Percentiles rank a stretch among this genome's conserved stretches.
Evolutionary conservation across 805 yeast species (phyloP).

Genomic region (Saccharomycopsis fibuligera): DNA sequence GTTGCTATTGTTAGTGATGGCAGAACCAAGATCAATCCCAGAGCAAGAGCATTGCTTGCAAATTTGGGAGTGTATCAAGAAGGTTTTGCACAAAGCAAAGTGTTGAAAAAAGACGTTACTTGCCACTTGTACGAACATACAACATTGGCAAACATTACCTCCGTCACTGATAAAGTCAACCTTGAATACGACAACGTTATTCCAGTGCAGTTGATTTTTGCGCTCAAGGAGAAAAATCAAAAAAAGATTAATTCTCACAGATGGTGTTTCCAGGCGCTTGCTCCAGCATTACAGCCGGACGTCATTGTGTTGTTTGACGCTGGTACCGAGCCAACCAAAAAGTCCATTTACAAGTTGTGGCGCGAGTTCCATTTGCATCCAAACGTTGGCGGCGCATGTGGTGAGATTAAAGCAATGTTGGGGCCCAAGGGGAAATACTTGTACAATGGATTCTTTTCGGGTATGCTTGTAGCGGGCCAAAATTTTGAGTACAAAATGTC

Average conservation of each 20-base stretch:
- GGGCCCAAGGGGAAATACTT: conserved; percentile 41
- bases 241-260: conserved; percentile 63
- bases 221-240: conserved; percentile 55
- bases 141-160: conserved; percentile 45
- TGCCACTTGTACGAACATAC: conserved; percentile 66
- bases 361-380: conserved; percentile 53
- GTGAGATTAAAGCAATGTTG: conserved; percentile 60
- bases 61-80: conserved; percentile 63
- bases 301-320: conserved; percentile 54
- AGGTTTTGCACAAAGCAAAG: conserved; percentile 54
- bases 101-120: conserved; percentile 53
- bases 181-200: conserved; percentile 48
- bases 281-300: conserved; percentile 51
- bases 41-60: conserved; percentile 57
- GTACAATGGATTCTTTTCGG: conserved; percentile 38
- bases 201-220: conserved; percentile 56
- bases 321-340: conserved; percentile 57
- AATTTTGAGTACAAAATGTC: conserved; percentile 65
- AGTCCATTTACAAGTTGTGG: conserved; percentile 55
- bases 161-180: conserved; percentile 43
- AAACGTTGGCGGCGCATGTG: conserved; percentile 64
- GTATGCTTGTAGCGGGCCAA: conserved; percentile 49
- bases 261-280: conserved; percentile 64
- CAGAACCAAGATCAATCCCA: conserved; percentile 56
- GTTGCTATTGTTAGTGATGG: conserved; percentile 63